These are phyloP conservation scores for Musa itinerans DNA, from an alignment of 176 grass and related monocot species.

Conservation along the genomic window DNA sequence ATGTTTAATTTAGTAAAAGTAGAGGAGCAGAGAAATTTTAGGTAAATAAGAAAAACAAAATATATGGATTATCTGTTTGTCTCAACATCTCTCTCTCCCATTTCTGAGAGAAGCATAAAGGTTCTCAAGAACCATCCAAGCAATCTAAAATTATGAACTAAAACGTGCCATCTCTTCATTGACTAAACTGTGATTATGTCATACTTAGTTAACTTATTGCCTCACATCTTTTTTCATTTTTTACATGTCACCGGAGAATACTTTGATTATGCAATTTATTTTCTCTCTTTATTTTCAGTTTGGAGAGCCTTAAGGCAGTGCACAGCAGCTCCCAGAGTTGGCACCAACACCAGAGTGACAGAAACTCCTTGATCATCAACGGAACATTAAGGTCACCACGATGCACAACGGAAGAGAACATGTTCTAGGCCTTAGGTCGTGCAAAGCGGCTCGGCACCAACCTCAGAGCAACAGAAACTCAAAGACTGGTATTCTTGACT, in stretches of 20 bases:
- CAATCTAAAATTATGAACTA: background rate
- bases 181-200: too few relatives aligned
- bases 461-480: conserved; percentile 53
- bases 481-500: conserved; percentile 46
- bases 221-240: too few relatives aligned
- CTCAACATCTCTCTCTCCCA: too few relatives aligned
- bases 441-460: conserved; percentile 38
- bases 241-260: too few relatives aligned
- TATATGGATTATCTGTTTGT: too few relatives aligned
- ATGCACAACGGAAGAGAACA: conserved; percentile 64
- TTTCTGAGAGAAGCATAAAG: too few relatives aligned
- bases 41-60: too few relatives aligned
- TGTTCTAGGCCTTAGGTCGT: conserved; percentile 57
- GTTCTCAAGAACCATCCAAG: background rate
- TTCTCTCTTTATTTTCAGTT: conserved; percentile 30
- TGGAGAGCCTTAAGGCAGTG: conserved; percentile 44
- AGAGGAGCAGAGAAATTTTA: too few relatives aligned
- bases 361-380: conserved; percentile 73
- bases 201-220: too few relatives aligned
- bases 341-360: conserved; percentile 22
- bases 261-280: background rate
- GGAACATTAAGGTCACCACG: conserved; percentile 49
- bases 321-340: too few relatives aligned
- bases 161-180: too few relatives aligned
- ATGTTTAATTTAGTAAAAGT: too few relatives aligned